These are phyloP conservation scores for Candida ponderosae DNA, from an alignment of 805 yeast species.

Conservation along the genomic window DNA sequence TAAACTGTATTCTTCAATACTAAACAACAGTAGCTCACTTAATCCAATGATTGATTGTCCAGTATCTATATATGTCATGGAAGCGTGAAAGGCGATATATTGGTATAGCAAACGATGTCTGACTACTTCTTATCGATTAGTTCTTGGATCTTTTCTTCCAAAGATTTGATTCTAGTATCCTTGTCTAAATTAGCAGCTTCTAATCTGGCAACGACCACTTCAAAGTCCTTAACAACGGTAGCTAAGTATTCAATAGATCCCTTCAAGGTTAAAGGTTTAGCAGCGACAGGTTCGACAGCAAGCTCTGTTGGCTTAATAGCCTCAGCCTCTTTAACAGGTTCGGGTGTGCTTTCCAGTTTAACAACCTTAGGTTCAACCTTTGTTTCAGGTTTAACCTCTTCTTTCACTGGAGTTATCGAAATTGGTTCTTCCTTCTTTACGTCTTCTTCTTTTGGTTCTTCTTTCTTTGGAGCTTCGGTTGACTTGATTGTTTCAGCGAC, in stretches of 20 bases:
- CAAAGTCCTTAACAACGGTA: conserved; percentile 47
- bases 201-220: conserved; percentile 44
- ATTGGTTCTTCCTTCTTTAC: conserved; percentile 15
- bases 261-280: conserved; percentile 57
- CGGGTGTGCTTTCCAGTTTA: too few relatives aligned
- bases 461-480: conserved; percentile 7
- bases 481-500: conserved; percentile 2
- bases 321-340: conserved; percentile 8
- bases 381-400: conserved; percentile 7
- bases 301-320: conserved; percentile 6
- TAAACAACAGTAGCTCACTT: too few relatives aligned
- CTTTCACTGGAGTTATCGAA: conserved; percentile 8
- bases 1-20: too few relatives aligned
- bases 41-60: too few relatives aligned
- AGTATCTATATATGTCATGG: too few relatives aligned
- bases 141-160: conserved; percentile 57
- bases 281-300: conserved; percentile 12
- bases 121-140: conserved; percentile 33
- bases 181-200: conserved; percentile 50
- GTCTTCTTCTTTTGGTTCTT: conserved; percentile 10
- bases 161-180: conserved; percentile 48
- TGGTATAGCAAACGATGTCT: too few relatives aligned
- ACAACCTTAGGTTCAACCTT: conserved; percentile 7
- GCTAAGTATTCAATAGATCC: conserved; percentile 66
- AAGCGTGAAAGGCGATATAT: too few relatives aligned